Base-by-base conservation (phyloP, 257 asterid genomes). In the Solanum lycopersicoides region DNA sequence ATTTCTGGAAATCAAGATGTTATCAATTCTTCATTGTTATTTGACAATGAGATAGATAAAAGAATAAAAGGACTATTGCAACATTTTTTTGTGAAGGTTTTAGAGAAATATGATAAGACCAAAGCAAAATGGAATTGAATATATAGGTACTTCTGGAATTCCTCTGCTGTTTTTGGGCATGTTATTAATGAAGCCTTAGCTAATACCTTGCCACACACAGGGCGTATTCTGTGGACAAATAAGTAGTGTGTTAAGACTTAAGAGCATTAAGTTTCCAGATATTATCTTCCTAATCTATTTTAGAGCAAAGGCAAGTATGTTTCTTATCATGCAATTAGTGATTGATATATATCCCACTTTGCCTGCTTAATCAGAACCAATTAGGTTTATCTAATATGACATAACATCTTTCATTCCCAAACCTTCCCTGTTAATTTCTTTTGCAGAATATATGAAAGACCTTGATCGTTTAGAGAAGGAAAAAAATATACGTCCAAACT, bases 391-490 rank as follows among this genome's bases (percentile, higher is more conserved):
- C 84, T 28, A 79, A 5, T 79, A 79, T 79, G 84, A 47, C 84
- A 77, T 2, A 45, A 35, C 84, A 44, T 9, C 65, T 45, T 79
- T 79, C 21, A 25, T 77, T n/a, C 60, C 84, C 84, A 45, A 79
- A 45, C 18, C 66, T 45, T 28, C 45, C 21, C 69, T 50, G 69
- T 82, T 30, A 82, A 30, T 82, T 82, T 50, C 18, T 34, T 74
- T 82, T 87, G 90, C 94, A 95, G 98, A 50, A 65, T 95, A 95
- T 85, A 89, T 93, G 94, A 88, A 91, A 63, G 98, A 93, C 89
- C 95, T 95, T 86, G 93, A 92, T 39, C 92, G 91, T n/a, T 88
- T 92, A 21, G 98, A 95, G 90, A 88, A 76, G 91, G 98, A 94
- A 88, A 92, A 90, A 84, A 92, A 89, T 25, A 92, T 95, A 89